These are phyloP conservation scores for Phoma sp. DNA, from an alignment of 2,329 filamentous ascomycete species.

Conservation along the genomic window DNA sequence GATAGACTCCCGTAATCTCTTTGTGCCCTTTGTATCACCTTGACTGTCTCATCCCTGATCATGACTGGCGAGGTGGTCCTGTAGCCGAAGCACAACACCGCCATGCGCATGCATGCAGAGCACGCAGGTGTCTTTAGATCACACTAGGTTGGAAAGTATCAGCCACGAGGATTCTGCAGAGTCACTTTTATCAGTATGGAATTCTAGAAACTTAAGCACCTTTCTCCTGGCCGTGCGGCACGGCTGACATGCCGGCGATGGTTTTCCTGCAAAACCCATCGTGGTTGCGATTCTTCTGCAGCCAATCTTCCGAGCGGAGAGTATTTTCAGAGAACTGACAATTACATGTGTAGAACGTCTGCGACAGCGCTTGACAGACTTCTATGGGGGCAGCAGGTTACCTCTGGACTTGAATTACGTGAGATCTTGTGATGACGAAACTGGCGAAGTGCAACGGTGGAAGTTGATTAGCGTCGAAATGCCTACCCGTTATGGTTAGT, in stretches of 20 bases:
- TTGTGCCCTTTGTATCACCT: background rate
- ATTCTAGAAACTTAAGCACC: background rate
- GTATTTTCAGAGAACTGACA: background rate
- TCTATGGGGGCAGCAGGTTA: background rate
- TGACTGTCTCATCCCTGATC: background rate
- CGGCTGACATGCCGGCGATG: background rate
- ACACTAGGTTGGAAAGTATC: background rate
- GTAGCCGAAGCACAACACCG: background rate
- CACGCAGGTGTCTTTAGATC: background rate
- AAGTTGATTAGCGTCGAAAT: background rate
- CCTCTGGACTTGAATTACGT: background rate
- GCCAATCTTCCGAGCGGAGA: background rate
- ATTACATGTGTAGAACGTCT: background rate
- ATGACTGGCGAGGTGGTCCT: background rate
- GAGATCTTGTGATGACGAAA: background rate
- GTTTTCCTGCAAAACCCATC: background rate
- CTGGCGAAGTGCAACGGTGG: background rate
- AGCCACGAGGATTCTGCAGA: background rate
- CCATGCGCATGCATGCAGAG: background rate
- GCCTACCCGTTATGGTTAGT: background rate
- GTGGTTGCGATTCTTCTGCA: background rate
- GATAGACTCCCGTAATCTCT: background rate
- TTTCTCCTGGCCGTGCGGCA: background rate
- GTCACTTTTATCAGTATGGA: background rate
- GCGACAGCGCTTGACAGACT: background rate